Evolutionary conservation across 2,329 filamentous ascomycete species (phyloP), one percentile per base, ranked within the genome.

Genomic region (Aspergillus pseudoviridinutans): DNA sequence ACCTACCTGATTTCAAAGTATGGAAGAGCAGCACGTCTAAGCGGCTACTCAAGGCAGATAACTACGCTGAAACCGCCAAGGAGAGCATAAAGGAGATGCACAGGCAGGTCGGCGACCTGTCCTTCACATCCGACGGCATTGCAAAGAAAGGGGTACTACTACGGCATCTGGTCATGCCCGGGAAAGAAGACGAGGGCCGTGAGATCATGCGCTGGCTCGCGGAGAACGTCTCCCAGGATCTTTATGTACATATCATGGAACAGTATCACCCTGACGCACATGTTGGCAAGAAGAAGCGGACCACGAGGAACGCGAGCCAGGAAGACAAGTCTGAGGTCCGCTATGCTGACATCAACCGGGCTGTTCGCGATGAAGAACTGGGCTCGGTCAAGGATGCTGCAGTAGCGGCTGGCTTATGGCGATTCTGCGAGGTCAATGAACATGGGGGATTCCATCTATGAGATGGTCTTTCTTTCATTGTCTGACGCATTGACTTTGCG

Each of bases 171-270:
- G 89, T 93, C 27, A 95, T 95, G 91, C 91, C 90, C 0, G 89
- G 89, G 0, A 85, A 87, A 66, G 88, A 90, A 68, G 83, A 84
- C 20, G 90, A 94, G 73, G 88, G 88, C 0, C 80, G 80, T 52
- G 78, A 85, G 61, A 94, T 95, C 58, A 88, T 95, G 79, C 80
- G 77, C 60, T 95, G 90, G 80, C 78, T 95, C 17, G 90, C 89
- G 0, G 78, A 82, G 28, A 84, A 91, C 53, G 81, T 95, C 2
- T 90, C 88, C 3, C 81, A 78, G 55, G 90, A 94, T 71, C 80
- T 89, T 47, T 93, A 92, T 73, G 83, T 94, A 58, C 88, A 95
- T 69, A 87, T 95, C 63, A 94, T 94, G 90, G 90, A 95, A 74
- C 91, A 95, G 74, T 94, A 94, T 68, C 86, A 86, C 61, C 90